Percentiles rank a stretch among this genome's conserved stretches.
phyloP scores from a whole-genome alignment of 495 filamentous ascomycete genomes.

The Talaromyces liani region DNA sequence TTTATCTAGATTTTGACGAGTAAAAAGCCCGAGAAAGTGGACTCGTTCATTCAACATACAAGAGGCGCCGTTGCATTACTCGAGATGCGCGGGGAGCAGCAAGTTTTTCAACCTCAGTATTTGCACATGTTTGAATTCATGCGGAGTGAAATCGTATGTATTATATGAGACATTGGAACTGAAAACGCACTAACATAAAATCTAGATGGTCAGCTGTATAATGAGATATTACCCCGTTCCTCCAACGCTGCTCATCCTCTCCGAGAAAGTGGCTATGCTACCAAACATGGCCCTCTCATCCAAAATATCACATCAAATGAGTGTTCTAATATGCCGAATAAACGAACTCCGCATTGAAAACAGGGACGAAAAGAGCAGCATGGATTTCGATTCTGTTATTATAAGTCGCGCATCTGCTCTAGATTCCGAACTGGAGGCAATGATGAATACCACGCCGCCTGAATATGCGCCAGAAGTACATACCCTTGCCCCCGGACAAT shows the following conservation, averaged over 20 bases:
- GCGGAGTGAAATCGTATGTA: slow-evolving; percentile 35
- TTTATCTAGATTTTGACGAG: slow-evolving; percentile 6
- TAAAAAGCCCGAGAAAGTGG: background rate
- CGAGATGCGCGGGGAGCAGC: slow-evolving; percentile 46
- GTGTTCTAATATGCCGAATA: slow-evolving; percentile 24
- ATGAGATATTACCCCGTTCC: slow-evolving; percentile 15
- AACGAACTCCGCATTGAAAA: slow-evolving; percentile 28
- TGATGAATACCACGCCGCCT: background rate
- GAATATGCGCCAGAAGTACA: background rate
- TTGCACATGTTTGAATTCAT: slow-evolving; percentile 51
- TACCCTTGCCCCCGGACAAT: background rate
- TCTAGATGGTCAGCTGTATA: background rate
- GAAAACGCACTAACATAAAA: background rate
- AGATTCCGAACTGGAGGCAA: slow-evolving; percentile 41
- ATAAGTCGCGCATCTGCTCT: slow-evolving; percentile 39
- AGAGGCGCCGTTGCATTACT: slow-evolving; percentile 51
- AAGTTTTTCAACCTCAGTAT: slow-evolving; percentile 49
- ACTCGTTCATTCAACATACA: slow-evolving; percentile 34
- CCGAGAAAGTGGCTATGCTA: slow-evolving; percentile 11
- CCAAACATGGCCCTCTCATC: background rate
- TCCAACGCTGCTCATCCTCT: slow-evolving; percentile 25
- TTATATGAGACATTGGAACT: background rate
- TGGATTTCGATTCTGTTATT: slow-evolving; percentile 37
- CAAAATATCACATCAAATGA: background rate
- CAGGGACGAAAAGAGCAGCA: slow-evolving; percentile 7